phyloP scores from a whole-genome alignment of 768 basidiomycete species.

The Lactifluus rugatus region DNA sequence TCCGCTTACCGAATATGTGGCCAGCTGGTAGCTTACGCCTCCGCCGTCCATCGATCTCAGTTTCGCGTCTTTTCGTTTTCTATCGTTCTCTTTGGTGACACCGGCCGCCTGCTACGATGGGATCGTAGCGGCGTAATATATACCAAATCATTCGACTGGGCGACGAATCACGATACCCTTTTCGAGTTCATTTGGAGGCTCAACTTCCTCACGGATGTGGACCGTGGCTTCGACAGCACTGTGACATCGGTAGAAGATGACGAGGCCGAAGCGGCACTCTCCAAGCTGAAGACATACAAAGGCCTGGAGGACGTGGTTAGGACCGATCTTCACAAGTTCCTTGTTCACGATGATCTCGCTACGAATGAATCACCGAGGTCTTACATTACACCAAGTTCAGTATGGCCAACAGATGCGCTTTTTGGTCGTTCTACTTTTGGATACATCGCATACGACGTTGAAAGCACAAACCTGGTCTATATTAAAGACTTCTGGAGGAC shows the following conservation, averaged over 20 bases:
- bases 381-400: neutral
- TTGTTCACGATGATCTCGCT: neutral
- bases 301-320: neutral
- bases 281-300: neutral
- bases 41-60: neutral
- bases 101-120: conserved; percentile 8
- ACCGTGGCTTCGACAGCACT: neutral
- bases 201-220: neutral
- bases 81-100: neutral
- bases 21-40: neutral
- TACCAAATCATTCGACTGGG: conserved; percentile 3
- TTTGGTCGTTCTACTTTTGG: neutral
- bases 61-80: conserved; percentile 1
- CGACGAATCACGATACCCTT: neutral
- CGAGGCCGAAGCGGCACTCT: neutral
- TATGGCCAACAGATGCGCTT: neutral
- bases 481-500: neutral
- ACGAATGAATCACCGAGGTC: neutral
- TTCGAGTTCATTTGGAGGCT: conserved; percentile 8
- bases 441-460: neutral
- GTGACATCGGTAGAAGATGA: neutral
- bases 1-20: neutral
- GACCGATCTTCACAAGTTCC: neutral
- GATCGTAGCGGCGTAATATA: conserved; percentile 2
- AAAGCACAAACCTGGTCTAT: neutral